Percentiles rank a stretch among this genome's conserved stretches.
phyloP scores from a whole-genome alignment of 495 filamentous ascomycete species.

The Schizothecium vesticola region DNA sequence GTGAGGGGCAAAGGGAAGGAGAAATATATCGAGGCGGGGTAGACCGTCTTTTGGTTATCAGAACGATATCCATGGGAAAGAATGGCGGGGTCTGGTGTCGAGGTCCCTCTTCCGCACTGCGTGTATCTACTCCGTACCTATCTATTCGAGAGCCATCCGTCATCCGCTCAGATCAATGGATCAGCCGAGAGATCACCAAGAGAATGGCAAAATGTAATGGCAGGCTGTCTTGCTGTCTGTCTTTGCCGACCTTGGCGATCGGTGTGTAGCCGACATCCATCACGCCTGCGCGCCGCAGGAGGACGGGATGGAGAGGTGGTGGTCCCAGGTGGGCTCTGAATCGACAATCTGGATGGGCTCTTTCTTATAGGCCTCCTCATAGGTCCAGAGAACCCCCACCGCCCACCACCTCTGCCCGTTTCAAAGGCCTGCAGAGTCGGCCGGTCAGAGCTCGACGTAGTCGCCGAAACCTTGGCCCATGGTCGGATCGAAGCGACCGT shows the following conservation, averaged over 20 bases:
- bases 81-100: not conserved
- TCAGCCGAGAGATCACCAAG: not conserved
- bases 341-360: not conserved
- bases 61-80: not conserved
- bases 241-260: not conserved
- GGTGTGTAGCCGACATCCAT: not conserved
- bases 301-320: not conserved
- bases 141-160: not conserved
- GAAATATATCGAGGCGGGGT: not conserved
- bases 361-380: not conserved
- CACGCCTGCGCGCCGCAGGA: not conserved
- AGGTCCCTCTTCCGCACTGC: no score
- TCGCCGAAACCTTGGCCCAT: not conserved
- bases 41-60: not conserved
- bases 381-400: not conserved
- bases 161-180: not conserved
- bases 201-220: not conserved
- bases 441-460: not conserved
- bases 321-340: not conserved
- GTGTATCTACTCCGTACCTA: no score
- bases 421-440: not conserved
- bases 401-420: not conserved
- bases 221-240: not conserved
- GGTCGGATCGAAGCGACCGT: not conserved
- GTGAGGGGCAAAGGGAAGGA: not conserved